Evolutionary conservation across 345 rosid species (phyloP), one percentile per base, ranked within the genome.

Genomic region (Pugionium cornutum): DNA sequence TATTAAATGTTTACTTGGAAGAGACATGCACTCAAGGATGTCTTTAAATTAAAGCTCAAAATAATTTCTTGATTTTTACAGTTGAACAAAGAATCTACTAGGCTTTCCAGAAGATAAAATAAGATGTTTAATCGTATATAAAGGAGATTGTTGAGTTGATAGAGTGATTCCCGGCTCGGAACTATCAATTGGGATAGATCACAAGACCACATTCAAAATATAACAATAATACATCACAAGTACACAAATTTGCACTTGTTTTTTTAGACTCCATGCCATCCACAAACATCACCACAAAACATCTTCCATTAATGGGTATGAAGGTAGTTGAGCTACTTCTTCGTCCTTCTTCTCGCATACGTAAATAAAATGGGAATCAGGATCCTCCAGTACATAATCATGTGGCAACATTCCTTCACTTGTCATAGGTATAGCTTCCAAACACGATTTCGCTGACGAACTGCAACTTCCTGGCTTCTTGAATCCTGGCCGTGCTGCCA

Each of bases 401-500:
- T 75, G 70, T 1, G 83, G 95, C 73, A 90, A 79, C 62, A 83
- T 71, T 56, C 97, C 92, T 6, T 78, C 78, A n/a, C 82, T 87
- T 0, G 87, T 84, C 43, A 85, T 6, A 0, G 92, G 86, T 63
- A 88, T 76, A 2, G 96, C 90, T 71, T 89, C 90, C 71, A 88
- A 40, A 65, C 39, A 66, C 9, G 98, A 74, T 63, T 74, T 82
- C 43, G 64, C 61, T 1, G 86, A 67, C 9, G 86, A 79, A 64
- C 74, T 71, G 50, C 77, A 34, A 53, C 48, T 79, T 25, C 53
- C 86, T 1, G 77, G 72, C 74, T 60, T 82, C 75, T 81, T 76
- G 51, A 84, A 88, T 45, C 88, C 96, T 3, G 97, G 97, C 83
- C 96, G 82, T 33, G 96, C 99, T 94, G 86, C 83, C 76, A 65